phyloP scores from a whole-genome alignment of 2,329 filamentous ascomycete species.

The Trichophyton verrucosum region DNA sequence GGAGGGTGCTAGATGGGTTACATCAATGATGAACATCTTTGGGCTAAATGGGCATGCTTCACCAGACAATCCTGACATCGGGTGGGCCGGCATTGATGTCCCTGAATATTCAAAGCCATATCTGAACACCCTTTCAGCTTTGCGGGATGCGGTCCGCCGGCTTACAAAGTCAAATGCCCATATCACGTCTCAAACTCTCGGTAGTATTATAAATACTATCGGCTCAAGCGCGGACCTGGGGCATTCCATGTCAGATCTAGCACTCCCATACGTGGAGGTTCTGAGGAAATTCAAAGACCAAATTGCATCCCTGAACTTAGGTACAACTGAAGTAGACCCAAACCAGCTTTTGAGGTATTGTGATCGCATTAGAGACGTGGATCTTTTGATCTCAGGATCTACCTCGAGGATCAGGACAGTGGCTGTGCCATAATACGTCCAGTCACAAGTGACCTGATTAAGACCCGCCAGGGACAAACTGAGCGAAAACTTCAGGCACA shows the following conservation, averaged over 20 bases:
- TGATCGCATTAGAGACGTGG: slow-evolving; percentile 66
- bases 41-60: slow-evolving; percentile 47
- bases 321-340: slow-evolving; percentile 41
- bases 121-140: slow-evolving; percentile 44
- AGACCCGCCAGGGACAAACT: slow-evolving; percentile 39
- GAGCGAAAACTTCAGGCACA: slow-evolving; percentile 42
- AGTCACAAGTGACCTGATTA: slow-evolving; percentile 46
- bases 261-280: slow-evolving; percentile 33
- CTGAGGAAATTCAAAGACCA: slow-evolving; percentile 19
- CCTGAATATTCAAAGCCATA: slow-evolving; percentile 47
- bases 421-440: slow-evolving; percentile 61
- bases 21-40: slow-evolving; percentile 69
- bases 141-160: slow-evolving; percentile 47
- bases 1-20: slow-evolving; percentile 62
- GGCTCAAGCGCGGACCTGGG: slow-evolving; percentile 21
- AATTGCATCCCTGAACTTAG: slow-evolving; percentile 26
- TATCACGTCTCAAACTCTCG: slow-evolving; percentile 28
- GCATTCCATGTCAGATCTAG: slow-evolving; percentile 15
- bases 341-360: slow-evolving; percentile 65
- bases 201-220: slow-evolving; percentile 23
- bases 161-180: slow-evolving; percentile 40
- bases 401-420: slow-evolving; percentile 66
- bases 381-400: slow-evolving; percentile 70
- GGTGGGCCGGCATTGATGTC: slow-evolving; percentile 55
- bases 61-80: slow-evolving; percentile 36